Evolutionary conservation across 73 alveolate species (phyloP).

Genomic region (Paramecium octaurelia): DNA sequence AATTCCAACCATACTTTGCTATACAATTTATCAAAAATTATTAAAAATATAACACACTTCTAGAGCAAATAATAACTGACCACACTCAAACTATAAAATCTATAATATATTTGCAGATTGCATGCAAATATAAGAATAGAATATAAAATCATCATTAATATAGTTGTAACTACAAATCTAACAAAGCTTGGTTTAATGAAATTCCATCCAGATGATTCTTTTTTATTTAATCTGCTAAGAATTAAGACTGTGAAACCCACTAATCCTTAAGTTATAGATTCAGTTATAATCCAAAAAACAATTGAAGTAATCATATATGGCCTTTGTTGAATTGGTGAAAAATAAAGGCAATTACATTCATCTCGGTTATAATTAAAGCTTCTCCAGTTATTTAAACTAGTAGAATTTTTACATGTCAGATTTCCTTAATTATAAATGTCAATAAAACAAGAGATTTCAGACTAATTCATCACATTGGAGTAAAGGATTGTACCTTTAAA

Average conservation of each 20-base stretch:
- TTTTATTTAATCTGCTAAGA: slow-evolving; percentile 19
- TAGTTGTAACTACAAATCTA: not conserved
- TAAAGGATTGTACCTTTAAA: not conserved
- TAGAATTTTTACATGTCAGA: not conserved
- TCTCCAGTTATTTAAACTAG: not conserved
- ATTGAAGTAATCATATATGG: not conserved
- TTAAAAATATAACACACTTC: not conserved
- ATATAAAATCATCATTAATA: not conserved
- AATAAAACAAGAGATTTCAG: not conserved
- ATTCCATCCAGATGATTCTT: slow-evolving; percentile 45
- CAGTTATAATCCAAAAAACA: slow-evolving; percentile 17
- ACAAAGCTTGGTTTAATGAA: slow-evolving; percentile 11
- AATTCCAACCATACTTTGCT: slow-evolving; percentile 42
- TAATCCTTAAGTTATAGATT: not conserved
- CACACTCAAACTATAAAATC: not conserved
- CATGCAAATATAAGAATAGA: not conserved
- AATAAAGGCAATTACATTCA: not conserved
- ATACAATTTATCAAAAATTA: slow-evolving; percentile 6
- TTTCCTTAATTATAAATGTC: not conserved
- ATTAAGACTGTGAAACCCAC: slow-evolving; percentile 4
- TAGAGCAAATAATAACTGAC: not conserved
- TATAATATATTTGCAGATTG: not conserved
- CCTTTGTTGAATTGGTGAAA: not conserved
- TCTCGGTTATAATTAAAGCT: not conserved
- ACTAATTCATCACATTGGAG: not conserved